phyloP scores from a whole-genome alignment of 352 stramenopile genomes.

The Phytophthora vignae region DNA sequence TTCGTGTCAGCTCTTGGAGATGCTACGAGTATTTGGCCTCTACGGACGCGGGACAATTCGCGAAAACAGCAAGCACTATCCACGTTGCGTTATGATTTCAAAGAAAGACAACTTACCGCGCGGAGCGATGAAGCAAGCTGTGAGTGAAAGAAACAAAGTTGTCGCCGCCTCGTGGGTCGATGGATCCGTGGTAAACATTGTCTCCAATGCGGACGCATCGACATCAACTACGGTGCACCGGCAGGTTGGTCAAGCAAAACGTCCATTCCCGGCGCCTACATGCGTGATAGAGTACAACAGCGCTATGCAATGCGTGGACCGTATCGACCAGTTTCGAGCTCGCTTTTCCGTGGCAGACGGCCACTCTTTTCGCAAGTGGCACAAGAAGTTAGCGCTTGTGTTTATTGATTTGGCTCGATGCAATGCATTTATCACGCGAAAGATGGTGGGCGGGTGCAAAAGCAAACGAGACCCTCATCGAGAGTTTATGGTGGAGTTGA shows the following conservation, averaged over 20 bases:
- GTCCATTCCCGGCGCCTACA: background rate
- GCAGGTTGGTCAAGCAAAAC: background rate
- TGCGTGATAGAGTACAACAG: background rate
- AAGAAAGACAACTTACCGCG: background rate
- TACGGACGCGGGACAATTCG: no score
- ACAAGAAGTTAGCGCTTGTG: background rate
- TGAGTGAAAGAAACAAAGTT: background rate
- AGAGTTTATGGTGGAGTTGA: background rate
- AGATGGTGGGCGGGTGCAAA: background rate
- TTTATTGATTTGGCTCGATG: background rate
- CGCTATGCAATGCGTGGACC: background rate
- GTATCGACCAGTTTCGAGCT: background rate
- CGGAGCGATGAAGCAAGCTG: background rate
- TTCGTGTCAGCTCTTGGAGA: no score
- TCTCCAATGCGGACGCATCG: background rate
- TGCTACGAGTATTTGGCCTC: no score
- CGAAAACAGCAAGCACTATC: background rate
- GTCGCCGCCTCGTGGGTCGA: background rate
- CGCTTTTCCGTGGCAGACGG: background rate
- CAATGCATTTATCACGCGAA: background rate
- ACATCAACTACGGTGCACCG: background rate
- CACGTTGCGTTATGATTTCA: background rate
- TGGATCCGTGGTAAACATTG: background rate
- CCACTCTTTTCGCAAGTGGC: background rate
- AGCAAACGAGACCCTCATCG: background rate